A percentile compares a stretch with the other conserved stretches of the same genome.
Evolutionary conservation across 257 asterid species (phyloP).

Genomic region (Solanum appendiculatum): DNA sequence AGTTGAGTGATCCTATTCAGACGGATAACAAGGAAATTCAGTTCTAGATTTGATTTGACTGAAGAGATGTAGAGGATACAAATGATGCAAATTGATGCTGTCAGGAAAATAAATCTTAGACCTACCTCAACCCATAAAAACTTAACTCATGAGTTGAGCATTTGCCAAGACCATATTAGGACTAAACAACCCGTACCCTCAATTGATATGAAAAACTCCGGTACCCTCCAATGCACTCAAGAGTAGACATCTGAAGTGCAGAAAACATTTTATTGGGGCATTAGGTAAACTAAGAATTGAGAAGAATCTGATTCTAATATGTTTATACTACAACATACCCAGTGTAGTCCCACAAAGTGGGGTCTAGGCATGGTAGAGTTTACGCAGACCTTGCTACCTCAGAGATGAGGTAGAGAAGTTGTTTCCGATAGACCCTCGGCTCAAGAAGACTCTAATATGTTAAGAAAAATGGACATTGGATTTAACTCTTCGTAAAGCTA

Average conservation of each 20-base stretch:
- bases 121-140: not conserved
- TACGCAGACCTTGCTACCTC: not conserved
- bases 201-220: not conserved
- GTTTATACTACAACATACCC: not conserved
- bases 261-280: not conserved
- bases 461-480: not conserved
- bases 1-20: not conserved
- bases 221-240: not conserved
- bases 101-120: not conserved
- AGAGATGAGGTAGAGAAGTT: not conserved
- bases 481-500: not conserved
- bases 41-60: not conserved
- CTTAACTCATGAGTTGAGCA: not conserved
- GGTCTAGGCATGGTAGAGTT: not conserved
- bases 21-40: not conserved
- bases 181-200: not conserved
- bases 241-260: not conserved
- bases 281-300: not conserved
- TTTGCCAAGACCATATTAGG: not conserved
- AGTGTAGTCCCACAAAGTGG: not conserved
- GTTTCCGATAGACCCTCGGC: not conserved
- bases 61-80: not conserved
- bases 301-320: not conserved
- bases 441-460: too few relatives aligned
- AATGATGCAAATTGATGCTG: too few relatives aligned